A percentile compares a stretch with the other conserved stretches of the same genome.
Conservation (phyloP, 129 eudicot genomes). For the Dittrichia graveolens region DNA sequence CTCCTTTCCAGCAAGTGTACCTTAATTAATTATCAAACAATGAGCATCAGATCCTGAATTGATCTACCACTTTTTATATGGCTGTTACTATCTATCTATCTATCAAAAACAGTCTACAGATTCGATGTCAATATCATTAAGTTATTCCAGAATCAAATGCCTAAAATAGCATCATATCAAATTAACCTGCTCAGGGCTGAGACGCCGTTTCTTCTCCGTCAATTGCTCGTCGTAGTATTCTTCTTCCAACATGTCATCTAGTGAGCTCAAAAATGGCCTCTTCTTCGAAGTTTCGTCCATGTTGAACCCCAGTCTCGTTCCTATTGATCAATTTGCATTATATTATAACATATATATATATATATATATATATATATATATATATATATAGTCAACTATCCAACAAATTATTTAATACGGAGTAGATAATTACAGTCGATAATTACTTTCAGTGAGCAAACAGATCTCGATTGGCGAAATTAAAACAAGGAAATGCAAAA, state of each 20-base stretch:
- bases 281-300: slow-evolving; percentile 73
- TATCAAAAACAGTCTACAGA: neutral
- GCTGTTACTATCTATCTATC: neutral
- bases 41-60: slow-evolving; percentile 14
- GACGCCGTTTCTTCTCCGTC: slow-evolving; percentile 91
- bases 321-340: slow-evolving; percentile 27
- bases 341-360: no score
- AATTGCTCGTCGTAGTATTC: slow-evolving; percentile 85
- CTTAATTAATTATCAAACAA: slow-evolving; percentile 27
- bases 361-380: no score
- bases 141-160: slow-evolving; percentile 42
- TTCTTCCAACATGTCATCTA: slow-evolving; percentile 74
- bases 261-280: slow-evolving; percentile 72
- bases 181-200: slow-evolving; percentile 78
- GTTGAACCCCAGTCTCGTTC: slow-evolving; percentile 53
- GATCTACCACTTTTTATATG: slow-evolving; percentile 28
- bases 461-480: slow-evolving; percentile 24
- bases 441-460: neutral
- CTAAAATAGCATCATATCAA: neutral
- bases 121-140: slow-evolving; percentile 30
- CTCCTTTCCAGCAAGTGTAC: slow-evolving; percentile 86
- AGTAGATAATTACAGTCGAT: neutral
- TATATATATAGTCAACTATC: no score
- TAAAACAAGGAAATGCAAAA: neutral
- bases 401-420: no score